These are phyloP conservation scores for Colletotrichum lentis DNA, from an alignment of 2,329 filamentous ascomycete genomes.

Conservation along the genomic window DNA sequence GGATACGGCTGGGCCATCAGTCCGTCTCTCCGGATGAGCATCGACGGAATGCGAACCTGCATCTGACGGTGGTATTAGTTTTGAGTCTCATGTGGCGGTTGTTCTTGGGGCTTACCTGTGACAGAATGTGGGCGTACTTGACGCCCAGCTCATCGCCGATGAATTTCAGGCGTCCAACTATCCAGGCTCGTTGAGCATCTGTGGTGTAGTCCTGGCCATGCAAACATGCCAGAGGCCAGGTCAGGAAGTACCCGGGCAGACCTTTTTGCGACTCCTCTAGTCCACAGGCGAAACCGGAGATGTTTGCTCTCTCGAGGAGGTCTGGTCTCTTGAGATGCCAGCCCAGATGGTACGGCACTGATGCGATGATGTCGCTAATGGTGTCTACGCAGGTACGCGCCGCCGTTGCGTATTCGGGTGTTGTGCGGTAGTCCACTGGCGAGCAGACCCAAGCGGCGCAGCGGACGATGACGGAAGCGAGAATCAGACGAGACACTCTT, in stretches of 20 bases:
- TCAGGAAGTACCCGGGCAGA: slow-evolving; percentile 66
- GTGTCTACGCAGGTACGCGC: slow-evolving; percentile 60
- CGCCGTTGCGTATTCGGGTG: slow-evolving; percentile 66
- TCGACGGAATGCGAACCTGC: slow-evolving; percentile 67
- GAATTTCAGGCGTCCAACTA: slow-evolving; percentile 60
- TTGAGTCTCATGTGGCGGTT: not conserved
- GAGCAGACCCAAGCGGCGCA: slow-evolving; percentile 68
- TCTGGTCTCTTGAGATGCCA: slow-evolving; percentile 61
- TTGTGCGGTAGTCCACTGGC: slow-evolving; percentile 69
- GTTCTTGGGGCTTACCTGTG: slow-evolving; percentile 54
- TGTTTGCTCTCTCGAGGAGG: slow-evolving; percentile 50
- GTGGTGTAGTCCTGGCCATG: slow-evolving; percentile 66
- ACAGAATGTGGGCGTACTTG: slow-evolving; percentile 64
- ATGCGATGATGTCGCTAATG: slow-evolving; percentile 67
- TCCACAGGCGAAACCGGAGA: slow-evolving; percentile 59
- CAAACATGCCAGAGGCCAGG: slow-evolving; percentile 65
- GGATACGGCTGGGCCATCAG: slow-evolving; percentile 57
- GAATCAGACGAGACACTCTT: slow-evolving; percentile 61
- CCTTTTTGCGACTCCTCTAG: slow-evolving; percentile 61
- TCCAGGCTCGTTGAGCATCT: slow-evolving; percentile 65
- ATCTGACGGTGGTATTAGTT: slow-evolving; percentile 51
- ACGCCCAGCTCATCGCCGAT: slow-evolving; percentile 66
- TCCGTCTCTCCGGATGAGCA: slow-evolving; percentile 66
- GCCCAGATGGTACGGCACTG: slow-evolving; percentile 68
- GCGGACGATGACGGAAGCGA: slow-evolving; percentile 64